Percentiles rank a stretch among this genome's conserved stretches.
These are phyloP conservation scores for Amanita pseudoporphyria DNA, from an alignment of 768 basidiomycete genomes.

Conservation along the genomic window DNA sequence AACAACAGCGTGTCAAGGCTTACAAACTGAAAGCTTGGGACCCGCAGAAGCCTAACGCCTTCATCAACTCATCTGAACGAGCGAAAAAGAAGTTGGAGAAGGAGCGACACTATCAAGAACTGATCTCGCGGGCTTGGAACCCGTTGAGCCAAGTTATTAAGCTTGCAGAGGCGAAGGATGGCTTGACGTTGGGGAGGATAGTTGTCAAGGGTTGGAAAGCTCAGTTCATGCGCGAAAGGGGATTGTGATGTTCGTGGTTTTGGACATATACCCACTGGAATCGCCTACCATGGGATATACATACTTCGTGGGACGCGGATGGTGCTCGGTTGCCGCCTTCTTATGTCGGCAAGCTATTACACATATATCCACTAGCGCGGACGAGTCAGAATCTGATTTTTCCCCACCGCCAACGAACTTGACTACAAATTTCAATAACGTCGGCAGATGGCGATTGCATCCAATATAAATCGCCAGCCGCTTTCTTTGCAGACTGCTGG, in stretches of 20 bases:
- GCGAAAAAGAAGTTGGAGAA: constrained; percentile 11
- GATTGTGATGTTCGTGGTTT: neutral
- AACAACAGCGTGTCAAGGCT: constrained; percentile 21
- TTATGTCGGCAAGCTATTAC: constrained; percentile 68
- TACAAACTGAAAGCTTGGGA: constrained; percentile 5
- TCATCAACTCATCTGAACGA: constrained; percentile 14
- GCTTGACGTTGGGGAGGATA: constrained; percentile 41
- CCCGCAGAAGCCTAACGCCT: constrained; percentile 8
- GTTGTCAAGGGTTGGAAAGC: constrained; percentile 13
- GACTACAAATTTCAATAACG: constrained; percentile 51
- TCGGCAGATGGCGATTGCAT: constrained; percentile 24
- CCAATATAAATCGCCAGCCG: constrained; percentile 27
- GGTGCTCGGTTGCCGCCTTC: constrained; percentile 21
- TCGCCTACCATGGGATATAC: no score
- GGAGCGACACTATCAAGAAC: constrained; percentile 15
- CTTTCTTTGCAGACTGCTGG: no score
- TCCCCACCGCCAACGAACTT: constrained; percentile 52
- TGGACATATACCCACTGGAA: no score
- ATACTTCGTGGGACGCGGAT: no score
- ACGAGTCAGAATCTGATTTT: constrained; percentile 40
- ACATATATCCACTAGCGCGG: constrained; percentile 44
- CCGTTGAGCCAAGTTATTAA: constrained; percentile 43
- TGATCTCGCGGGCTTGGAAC: constrained; percentile 32
- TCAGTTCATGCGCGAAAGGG: constrained; percentile 1
- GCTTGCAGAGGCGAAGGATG: constrained; percentile 49